Evolutionary conservation across 2,329 filamentous ascomycete genomes (phyloP).

Genomic region (Fusarium coicis): DNA sequence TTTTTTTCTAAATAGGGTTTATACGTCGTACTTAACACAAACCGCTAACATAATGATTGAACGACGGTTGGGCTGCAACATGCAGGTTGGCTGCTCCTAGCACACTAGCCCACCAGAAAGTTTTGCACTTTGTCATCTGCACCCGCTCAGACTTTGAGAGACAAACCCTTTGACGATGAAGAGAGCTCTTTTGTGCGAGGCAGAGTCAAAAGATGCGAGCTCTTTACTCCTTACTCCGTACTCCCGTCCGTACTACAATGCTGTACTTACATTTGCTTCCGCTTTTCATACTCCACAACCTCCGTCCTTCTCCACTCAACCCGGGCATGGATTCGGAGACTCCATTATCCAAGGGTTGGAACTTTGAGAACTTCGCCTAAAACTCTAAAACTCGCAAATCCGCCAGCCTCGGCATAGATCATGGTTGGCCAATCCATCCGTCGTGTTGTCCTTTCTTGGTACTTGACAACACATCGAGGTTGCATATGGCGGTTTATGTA

Average conservation of each 20-base stretch:
- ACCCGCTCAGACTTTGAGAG: not conserved
- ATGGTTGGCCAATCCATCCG: not conserved
- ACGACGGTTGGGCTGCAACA: slow-evolving; percentile 13
- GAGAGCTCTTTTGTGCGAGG: not conserved
- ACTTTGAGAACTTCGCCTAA: slow-evolving; percentile 33
- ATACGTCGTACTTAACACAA: slow-evolving; percentile 7
- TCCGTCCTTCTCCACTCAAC: slow-evolving; percentile 15
- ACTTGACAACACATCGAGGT: slow-evolving; percentile 8
- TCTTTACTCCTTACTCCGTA: not conserved
- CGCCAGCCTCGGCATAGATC: slow-evolving; percentile 10
- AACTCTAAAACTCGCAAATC: slow-evolving; percentile 37
- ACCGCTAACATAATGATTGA: not conserved
- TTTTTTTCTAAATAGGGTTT: slow-evolving; percentile 17
- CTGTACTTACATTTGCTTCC: not conserved
- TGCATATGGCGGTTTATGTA: not conserved
- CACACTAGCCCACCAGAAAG: slow-evolving; percentile 19
- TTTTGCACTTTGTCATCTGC: slow-evolving; percentile 10
- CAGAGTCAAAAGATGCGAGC: slow-evolving; percentile 6
- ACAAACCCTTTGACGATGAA: not conserved
- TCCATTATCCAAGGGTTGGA: not conserved
- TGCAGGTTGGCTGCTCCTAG: not conserved
- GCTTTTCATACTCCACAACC: not conserved
- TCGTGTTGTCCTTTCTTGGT: not conserved
- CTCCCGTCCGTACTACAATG: not conserved
- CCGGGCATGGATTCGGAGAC: not conserved